Evolutionary conservation across 345 rosid species (phyloP).

Genomic region (Corymbia maculata): DNA sequence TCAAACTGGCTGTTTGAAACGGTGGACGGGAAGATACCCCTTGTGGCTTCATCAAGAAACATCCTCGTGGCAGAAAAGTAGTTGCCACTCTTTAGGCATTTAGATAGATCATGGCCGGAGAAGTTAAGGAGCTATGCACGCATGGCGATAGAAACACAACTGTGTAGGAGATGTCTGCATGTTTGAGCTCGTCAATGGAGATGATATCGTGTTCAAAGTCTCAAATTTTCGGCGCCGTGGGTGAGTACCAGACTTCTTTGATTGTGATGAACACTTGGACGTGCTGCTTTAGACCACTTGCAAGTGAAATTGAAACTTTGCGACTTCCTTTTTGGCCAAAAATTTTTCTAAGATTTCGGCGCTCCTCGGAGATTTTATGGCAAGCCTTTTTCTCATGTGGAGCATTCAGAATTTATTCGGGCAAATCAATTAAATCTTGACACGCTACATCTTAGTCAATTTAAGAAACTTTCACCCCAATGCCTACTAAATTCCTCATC

Average conservation of each 20-base stretch:
- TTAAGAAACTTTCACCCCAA: too few relatives aligned
- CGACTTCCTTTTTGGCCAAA: too few relatives aligned
- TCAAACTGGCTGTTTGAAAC: background rate
- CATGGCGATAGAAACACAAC: background rate
- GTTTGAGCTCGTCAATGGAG: background rate
- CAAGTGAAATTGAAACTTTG: too few relatives aligned
- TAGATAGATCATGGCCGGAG: background rate
- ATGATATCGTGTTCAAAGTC: background rate
- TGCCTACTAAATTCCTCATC: too few relatives aligned
- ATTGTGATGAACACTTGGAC: too few relatives aligned
- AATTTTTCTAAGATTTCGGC: too few relatives aligned
- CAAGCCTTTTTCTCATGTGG: too few relatives aligned
- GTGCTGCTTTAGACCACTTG: too few relatives aligned
- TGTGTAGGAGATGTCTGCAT: background rate
- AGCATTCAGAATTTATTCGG: background rate
- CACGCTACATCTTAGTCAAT: too few relatives aligned
- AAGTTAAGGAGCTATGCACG: background rate
- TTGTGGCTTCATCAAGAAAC: background rate
- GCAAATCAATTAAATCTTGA: too few relatives aligned
- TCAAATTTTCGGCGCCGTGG: background rate
- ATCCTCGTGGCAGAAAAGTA: background rate
- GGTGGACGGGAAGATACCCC: background rate
- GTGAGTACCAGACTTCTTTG: background rate
- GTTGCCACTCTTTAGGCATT: background rate
- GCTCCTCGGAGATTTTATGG: too few relatives aligned